phyloP scores from a whole-genome alignment of 2,329 filamentous ascomycete genomes.

The Raffaelea deltoideospora region DNA sequence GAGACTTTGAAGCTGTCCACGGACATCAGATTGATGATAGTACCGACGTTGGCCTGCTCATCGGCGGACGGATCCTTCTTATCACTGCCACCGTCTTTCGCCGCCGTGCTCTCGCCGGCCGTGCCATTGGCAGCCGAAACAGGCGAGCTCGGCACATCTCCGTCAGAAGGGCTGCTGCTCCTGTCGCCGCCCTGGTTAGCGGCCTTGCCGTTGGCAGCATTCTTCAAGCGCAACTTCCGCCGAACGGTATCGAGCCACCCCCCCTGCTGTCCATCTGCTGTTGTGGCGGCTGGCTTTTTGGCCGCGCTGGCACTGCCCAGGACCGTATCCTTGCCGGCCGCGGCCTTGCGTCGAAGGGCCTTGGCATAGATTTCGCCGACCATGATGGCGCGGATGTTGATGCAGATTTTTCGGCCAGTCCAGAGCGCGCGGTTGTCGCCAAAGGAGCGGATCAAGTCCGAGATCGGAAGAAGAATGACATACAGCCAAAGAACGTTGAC shows the following conservation, averaged over 20 bases:
- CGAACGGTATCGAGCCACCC: constrained; percentile 34
- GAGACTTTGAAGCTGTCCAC: constrained; percentile 98
- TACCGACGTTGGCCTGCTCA: constrained; percentile 78
- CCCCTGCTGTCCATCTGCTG: constrained; percentile 17
- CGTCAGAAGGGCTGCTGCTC: neutral
- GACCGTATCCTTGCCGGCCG: constrained; percentile 59
- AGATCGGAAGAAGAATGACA: constrained; percentile 75
- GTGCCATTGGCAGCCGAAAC: no score
- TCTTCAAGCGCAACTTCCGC: constrained; percentile 40
- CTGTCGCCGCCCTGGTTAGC: no score
- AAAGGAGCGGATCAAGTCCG: constrained; percentile 67
- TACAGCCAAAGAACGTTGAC: constrained; percentile 89
- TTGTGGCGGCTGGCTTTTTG: constrained; percentile 20
- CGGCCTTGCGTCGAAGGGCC: constrained; percentile 78
- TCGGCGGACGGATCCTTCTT: constrained; percentile 28
- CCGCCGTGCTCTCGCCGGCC: constrained; percentile 6
- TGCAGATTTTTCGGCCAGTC: constrained; percentile 88
- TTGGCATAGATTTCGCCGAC: constrained; percentile 97
- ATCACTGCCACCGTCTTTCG: constrained; percentile 19
- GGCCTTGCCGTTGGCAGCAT: constrained; percentile 14
- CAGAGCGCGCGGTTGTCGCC: constrained; percentile 78
- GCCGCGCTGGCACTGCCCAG: constrained; percentile 40
- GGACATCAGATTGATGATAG: constrained; percentile 99
- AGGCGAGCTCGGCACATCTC: no score
- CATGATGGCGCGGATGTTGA: constrained; percentile 83